phyloP scores from a whole-genome alignment of 495 filamentous ascomycete species.

The Xylaria castorea region DNA sequence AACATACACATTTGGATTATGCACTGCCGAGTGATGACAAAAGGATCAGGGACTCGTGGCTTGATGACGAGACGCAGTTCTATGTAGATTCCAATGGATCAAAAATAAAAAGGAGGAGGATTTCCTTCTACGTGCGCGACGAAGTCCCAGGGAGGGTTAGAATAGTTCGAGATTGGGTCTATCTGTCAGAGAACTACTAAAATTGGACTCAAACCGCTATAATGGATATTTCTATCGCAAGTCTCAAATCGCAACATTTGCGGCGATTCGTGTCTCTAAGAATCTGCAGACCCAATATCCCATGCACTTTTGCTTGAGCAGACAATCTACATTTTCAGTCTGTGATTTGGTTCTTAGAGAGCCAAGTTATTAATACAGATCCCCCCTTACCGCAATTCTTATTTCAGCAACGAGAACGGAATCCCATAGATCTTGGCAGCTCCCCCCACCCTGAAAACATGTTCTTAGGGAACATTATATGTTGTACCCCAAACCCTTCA shows the following conservation, averaged over 20 bases:
- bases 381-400: neutral
- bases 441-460: neutral
- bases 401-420: neutral
- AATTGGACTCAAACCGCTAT: neutral
- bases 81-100: neutral
- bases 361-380: neutral
- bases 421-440: no score
- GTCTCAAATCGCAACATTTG: neutral
- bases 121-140: conserved; percentile 8
- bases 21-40: conserved; percentile 9
- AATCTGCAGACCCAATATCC: neutral
- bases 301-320: neutral
- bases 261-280: neutral
- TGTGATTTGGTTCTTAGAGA: neutral
- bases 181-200: neutral
- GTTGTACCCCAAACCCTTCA: neutral
- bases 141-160: neutral
- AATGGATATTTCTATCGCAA: neutral
- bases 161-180: conserved; percentile 15
- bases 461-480: neutral
- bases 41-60: conserved; percentile 18
- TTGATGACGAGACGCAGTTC: conserved; percentile 7
- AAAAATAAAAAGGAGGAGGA: neutral
- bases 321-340: neutral
- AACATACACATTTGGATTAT: neutral